Base-by-base conservation (phyloP, 2,329 filamentous ascomycete species). In the Aureobasidium leucospermi region DNA sequence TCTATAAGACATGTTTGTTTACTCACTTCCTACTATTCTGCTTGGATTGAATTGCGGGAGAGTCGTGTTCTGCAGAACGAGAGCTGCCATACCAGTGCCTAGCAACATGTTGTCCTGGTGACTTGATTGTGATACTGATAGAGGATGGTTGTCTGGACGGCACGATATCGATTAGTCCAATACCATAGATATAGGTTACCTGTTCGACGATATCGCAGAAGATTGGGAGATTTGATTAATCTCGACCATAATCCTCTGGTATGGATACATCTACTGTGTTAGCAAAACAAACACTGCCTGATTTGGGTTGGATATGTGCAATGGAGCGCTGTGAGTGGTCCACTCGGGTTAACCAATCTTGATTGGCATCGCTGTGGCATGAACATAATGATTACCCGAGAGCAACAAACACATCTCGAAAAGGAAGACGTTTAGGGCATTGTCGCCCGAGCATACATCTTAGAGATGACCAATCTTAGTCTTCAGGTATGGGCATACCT, bases 161-260 rank as follows among this genome's bases (percentile, higher is more conserved):
- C 10, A 38, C 28, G 28, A 34, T 43, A 36, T 60, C n/a, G 47
- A 46, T 48, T 47, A 57, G 41, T 23, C 28, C 38, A 58, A 11
- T 41, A 42, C 41, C 45, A 48, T 45, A 55, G n/a, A 53, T 42
- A 61, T 58, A 61, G 39, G 42, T 60, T 60, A 42, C 52, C 28
- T 28, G 6, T 42, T n/a, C 52, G 28, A 57, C 41, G 42, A 38
- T 31, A 38, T 34, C 46, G 29, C 38, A 47, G 56, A 9, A 41
- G 19, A n/a, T 48, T 57, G 34, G 13, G 16, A 38, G 16, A 61
- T 58, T 23, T 49, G 16, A 4, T 31, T 16, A 39, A 55, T 32
- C 23, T 45, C 15, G 41, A 41, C 9, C 15, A n/a, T 38, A 32
- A 15, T 28, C 32, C n/a, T 34, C 36, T 45, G 41, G 48, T 39